These are phyloP conservation scores for Fomitopsis pinicola DNA, from an alignment of 1,284 basidiomycete genomes.

Conservation along the genomic window DNA sequence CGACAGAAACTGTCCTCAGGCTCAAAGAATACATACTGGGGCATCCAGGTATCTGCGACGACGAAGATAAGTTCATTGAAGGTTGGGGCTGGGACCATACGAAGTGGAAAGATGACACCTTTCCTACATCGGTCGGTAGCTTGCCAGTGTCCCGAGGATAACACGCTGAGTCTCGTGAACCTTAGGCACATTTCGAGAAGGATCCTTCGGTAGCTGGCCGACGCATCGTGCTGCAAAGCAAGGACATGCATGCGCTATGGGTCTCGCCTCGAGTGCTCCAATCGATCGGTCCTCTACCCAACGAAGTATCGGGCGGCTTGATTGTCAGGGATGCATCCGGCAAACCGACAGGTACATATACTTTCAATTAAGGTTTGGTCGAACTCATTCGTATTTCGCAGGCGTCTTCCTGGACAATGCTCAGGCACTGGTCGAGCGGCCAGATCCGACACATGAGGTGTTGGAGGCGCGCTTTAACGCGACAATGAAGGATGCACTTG, in stretches of 20 bases:
- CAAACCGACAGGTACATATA: slow-evolving; percentile 65
- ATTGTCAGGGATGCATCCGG: slow-evolving; percentile 69
- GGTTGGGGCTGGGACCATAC: slow-evolving; percentile 96
- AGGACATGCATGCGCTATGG: slow-evolving; percentile 91
- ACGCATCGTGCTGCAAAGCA: slow-evolving; percentile 73
- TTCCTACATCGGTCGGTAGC: slow-evolving; percentile 69
- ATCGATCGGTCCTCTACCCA: slow-evolving; percentile 56
- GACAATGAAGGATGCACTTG: slow-evolving; percentile 64
- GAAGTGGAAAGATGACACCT: slow-evolving; percentile 56
- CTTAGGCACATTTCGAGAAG: slow-evolving; percentile 66
- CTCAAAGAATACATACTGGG: slow-evolving; percentile 64
- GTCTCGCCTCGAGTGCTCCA: slow-evolving; percentile 63
- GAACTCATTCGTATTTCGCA: slow-evolving; percentile 20
- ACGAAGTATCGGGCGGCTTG: slow-evolving; percentile 73
- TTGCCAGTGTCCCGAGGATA: neutral
- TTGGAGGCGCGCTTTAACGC: slow-evolving; percentile 60
- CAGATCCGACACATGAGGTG: slow-evolving; percentile 60
- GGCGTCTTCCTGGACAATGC: slow-evolving; percentile 73
- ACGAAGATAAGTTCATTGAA: slow-evolving; percentile 63
- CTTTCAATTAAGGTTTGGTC: neutral
- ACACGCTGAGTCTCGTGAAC: neutral
- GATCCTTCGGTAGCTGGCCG: slow-evolving; percentile 66
- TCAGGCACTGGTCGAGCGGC: slow-evolving; percentile 59
- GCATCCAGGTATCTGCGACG: slow-evolving; percentile 48
- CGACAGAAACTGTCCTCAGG: slow-evolving; percentile 57